phyloP scores from a whole-genome alignment of 148 eudicot species.

The Tetragonia tetragonoides region DNA sequence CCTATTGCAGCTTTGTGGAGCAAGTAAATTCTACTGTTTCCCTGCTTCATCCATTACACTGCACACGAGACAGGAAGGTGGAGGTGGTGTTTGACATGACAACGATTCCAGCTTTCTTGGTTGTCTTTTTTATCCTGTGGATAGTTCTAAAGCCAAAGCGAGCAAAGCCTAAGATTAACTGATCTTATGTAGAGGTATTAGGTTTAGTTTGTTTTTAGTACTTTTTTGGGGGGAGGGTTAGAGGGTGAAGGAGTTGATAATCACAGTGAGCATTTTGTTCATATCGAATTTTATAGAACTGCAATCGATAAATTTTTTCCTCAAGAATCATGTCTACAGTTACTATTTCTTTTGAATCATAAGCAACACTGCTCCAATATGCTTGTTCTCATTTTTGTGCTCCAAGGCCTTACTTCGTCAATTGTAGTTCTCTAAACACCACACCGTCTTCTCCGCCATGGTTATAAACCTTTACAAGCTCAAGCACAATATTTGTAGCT shows the following conservation, averaged over 20 bases:
- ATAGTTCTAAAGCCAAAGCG: constrained; percentile 74
- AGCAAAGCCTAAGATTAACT: constrained; percentile 93
- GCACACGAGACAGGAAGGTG: constrained; percentile 77
- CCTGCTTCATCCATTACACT: constrained; percentile 75
- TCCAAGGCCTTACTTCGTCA: constrained; percentile 24
- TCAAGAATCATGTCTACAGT: not conserved
- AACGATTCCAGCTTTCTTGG: constrained; percentile 82
- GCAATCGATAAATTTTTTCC: constrained; percentile 6
- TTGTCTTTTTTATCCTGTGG: constrained; percentile 67
- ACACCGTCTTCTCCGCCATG: constrained; percentile 85
- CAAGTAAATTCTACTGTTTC: constrained; percentile 63
- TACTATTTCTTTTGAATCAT: not conserved
- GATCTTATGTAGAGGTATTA: constrained; percentile 5
- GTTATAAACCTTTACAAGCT: constrained; percentile 77
- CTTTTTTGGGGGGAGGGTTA: not conserved
- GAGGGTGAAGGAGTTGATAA: not conserved
- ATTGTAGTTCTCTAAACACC: constrained; percentile 63
- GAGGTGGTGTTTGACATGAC: constrained; percentile 74
- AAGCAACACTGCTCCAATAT: not conserved
- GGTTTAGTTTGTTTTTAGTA: not conserved
- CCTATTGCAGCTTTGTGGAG: constrained; percentile 56
- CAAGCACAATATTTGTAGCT: constrained; percentile 51
- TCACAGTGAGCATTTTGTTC: constrained; percentile 5
- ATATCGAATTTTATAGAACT: constrained; percentile 18
- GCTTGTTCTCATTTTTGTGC: not conserved